Evolutionary conservation across 2,329 filamentous ascomycete genomes (phyloP), one percentile per base, ranked within the genome.

Genomic region (Fusarium tanahbumbuense): DNA sequence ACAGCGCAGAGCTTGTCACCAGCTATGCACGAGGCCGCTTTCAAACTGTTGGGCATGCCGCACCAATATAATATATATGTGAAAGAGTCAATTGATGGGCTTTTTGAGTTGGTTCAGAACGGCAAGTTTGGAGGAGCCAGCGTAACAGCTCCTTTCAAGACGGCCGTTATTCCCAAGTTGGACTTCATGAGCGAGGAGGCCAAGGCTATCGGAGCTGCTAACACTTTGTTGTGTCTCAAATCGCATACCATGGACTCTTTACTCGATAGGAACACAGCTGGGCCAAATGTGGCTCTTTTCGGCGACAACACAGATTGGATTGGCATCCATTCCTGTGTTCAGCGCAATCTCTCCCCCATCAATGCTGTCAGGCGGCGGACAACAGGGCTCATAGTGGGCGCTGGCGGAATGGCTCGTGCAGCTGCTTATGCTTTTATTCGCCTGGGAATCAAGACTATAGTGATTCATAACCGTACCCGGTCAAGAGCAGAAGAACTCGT

Each of bases 271-370:
- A 64, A 56, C 3, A 23, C 9, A 0, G 13, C 28, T 7, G 44
- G 49, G 0, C 44, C 37, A 4, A 64, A 44, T 7, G 18, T 55
- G 10, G 49, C 60, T 1, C 60, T 64, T 0, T 64, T 64, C 2
- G 60, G 60, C 3, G 60, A 56, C 0, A 64, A 64, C 0, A 64
- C 60, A 1, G 60, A 64, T 18, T 64, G 60, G 58, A 64, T 64
- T 0, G 60, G 60, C 0, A 63, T 64, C 5, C 49, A 56, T 20
- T 63, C 48, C 0, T 64, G 60, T 13, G 42, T 64, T 2, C 60
- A 64, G 5, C 15, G 60, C 1, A 64, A 64, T 3, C 8, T 64
- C 1, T 64, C 60, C 16, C 60, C 60, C 1, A 49, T 64, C 4
- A 64, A 64, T 8, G 60, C 59, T 3, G 60, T 64, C 0, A 63